Percentiles rank a stretch among this genome's conserved stretches.
Evolutionary conservation across 2,329 filamentous ascomycete genomes (phyloP).

Genomic region (Colletotrichum phormii): DNA sequence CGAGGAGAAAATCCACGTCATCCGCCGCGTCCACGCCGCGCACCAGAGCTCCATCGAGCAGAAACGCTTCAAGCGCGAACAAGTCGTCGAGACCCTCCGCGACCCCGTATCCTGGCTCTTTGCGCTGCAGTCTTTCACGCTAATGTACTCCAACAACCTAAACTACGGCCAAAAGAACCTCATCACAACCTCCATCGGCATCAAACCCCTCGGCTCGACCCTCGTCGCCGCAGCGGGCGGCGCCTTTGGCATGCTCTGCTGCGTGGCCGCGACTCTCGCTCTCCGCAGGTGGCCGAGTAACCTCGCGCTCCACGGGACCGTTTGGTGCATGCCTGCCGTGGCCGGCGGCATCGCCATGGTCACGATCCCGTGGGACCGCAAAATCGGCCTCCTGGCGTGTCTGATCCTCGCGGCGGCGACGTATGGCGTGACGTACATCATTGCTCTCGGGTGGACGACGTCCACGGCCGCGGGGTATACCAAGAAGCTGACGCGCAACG

Average conservation of each 20-base stretch:
- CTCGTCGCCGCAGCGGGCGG: constrained; percentile 52
- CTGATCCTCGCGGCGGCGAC: constrained; percentile 45
- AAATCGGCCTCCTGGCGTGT: constrained; percentile 45
- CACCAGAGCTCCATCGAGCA: constrained; percentile 51
- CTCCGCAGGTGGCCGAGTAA: constrained; percentile 46
- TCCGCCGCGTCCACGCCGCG: constrained; percentile 46
- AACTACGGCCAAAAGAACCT: constrained; percentile 53
- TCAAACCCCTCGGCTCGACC: constrained; percentile 51
- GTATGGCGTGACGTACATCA: constrained; percentile 50
- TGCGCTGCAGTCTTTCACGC: constrained; percentile 45
- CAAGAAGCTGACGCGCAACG: constrained; percentile 56
- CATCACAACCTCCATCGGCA: constrained; percentile 48
- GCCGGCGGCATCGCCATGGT: constrained; percentile 47
- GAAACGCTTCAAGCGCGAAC: constrained; percentile 48
- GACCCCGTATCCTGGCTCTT: constrained; percentile 49
- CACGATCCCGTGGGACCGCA: constrained; percentile 43
- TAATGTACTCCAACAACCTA: constrained; percentile 53
- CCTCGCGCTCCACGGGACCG: constrained; percentile 44
- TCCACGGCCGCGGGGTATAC: constrained; percentile 52
- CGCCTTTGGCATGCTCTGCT: constrained; percentile 47
- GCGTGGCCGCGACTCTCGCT: constrained; percentile 46
- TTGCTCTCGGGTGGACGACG: constrained; percentile 51
- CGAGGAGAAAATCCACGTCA: constrained; percentile 37
- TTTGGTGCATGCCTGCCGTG: constrained; percentile 47
- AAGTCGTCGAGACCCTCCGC: constrained; percentile 43